Base-by-base conservation (phyloP, 2,329 filamentous ascomycete species). In the Knufia fluminis region DNA sequence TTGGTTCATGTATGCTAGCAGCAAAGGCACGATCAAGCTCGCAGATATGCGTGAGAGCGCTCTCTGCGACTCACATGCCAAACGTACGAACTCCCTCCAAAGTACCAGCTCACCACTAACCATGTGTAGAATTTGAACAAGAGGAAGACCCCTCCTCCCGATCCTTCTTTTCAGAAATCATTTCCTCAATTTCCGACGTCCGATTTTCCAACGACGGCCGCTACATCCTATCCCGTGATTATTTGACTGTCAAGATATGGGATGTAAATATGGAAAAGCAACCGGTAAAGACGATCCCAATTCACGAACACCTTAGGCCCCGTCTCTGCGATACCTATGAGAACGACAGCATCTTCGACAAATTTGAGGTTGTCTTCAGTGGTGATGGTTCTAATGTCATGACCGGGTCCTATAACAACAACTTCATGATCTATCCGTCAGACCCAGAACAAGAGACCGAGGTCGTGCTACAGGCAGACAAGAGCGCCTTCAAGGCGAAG, bases 1-100 rank as follows among this genome's bases (percentile, higher is more conserved):
- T 71, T 95, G 88, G 89, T 97, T 98, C 73, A 98, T 98, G 91
- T 98, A 97, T 67, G 92, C 92, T 60, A 97, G 91, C 69, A 96
- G 90, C 52, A 98, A 98, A 71, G 92, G 92, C 53, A 97, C 92
- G 31, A 97, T 98, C 72, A 98, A 98, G 72, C 76, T 98, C 61
- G 92, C 92, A 42, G 92, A 98, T 63, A 98, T 98, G 92, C 82
- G 92, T 62, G 86, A 96, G 74, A 94, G 89, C 63, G 92, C 92
- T 24, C 74, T 98, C 46, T 98, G 92, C 64, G 92, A 98, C 64
- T 83, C 94, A 63, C 92, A 98, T 64, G 84, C 89, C 16, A 98
- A 98, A 71, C 76, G 92, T 97, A 78, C 61, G 39, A 3, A 36
- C 32, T 17, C 20, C 17, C 24, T n/a, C 17, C 12, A 3, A 12